Evolutionary conservation across 345 rosid genomes (phyloP).

Genomic region (Jatropha curcas): DNA sequence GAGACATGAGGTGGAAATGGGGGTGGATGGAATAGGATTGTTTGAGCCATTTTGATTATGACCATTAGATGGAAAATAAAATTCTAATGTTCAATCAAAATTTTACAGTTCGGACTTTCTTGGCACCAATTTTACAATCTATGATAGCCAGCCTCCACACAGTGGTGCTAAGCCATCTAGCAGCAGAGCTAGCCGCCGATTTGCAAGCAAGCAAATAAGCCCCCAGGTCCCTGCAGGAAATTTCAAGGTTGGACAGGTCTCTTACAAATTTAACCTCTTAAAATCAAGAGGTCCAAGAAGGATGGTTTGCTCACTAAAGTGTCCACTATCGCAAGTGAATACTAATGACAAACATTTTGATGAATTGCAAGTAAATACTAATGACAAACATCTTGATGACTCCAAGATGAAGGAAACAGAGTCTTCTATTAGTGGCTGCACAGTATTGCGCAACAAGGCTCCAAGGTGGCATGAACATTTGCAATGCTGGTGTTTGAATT

Average conservation of each 20-base stretch:
- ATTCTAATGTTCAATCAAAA: not conserved
- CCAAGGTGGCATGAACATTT: conserved; percentile 96
- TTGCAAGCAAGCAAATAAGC: conserved; percentile 92
- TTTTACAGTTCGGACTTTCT: conserved; percentile 87
- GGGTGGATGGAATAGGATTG: not conserved
- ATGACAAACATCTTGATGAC: conserved; percentile 30
- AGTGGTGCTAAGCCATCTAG: conserved; percentile 88
- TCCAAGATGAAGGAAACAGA: conserved; percentile 42
- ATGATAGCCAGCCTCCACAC: conserved; percentile 82
- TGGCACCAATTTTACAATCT: conserved; percentile 89
- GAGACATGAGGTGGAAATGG: not conserved
- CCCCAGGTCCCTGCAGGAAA: conserved; percentile 92
- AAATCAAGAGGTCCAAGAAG: conserved; percentile 98
- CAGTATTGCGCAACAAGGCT: conserved; percentile 76
- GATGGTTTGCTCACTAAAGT: conserved; percentile 73
- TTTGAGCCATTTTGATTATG: not conserved
- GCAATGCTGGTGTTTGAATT: conserved; percentile 97
- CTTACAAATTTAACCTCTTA: conserved; percentile 88
- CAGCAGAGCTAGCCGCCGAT: conserved; percentile 67
- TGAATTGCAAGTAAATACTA: conserved; percentile 35
- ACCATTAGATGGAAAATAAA: not conserved
- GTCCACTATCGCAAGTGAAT: conserved; percentile 46
- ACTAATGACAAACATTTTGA: conserved; percentile 30
- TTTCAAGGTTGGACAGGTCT: conserved; percentile 79
- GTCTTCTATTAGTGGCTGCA: conserved; percentile 31